These are phyloP conservation scores for Monosporascus sp. DNA, from an alignment of 2,329 filamentous ascomycete species.

Conservation along the genomic window DNA sequence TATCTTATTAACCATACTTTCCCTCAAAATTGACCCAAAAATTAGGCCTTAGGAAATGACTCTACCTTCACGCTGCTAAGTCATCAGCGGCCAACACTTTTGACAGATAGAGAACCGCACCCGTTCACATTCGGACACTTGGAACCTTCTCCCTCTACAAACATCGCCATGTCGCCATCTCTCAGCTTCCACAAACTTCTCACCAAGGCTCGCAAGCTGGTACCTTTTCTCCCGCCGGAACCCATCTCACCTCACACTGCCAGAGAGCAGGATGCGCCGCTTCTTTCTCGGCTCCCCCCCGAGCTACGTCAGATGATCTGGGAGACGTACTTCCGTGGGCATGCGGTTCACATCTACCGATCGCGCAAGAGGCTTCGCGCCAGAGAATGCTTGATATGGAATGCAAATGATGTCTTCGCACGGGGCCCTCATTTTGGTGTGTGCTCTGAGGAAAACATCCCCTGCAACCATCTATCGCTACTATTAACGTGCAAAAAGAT, in stretches of 20 bases:
- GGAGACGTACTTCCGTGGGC: slow-evolving; percentile 8
- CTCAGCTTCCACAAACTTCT: slow-evolving; percentile 5
- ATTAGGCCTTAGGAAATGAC: too few species aligned
- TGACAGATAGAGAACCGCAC: too few species aligned
- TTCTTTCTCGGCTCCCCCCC: slow-evolving; percentile 8
- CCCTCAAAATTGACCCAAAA: too few species aligned
- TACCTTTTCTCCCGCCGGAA: slow-evolving; percentile 9
- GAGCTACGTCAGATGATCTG: slow-evolving; percentile 12
- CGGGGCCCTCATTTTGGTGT: slow-evolving; percentile 1
- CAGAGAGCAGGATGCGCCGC: slow-evolving; percentile 9
- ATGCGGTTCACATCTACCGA: slow-evolving; percentile 8
- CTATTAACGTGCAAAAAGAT: slow-evolving; percentile 11
- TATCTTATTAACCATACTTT: too few species aligned
- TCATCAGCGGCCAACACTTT: too few species aligned
- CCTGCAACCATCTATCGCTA: slow-evolving; percentile 7
- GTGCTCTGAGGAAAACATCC: background rate
- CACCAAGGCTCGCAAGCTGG: slow-evolving; percentile 8
- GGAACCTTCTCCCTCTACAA: background rate
- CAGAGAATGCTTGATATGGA: slow-evolving; percentile 6
- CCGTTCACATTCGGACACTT: too few species aligned
- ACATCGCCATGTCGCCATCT: slow-evolving; percentile 2
- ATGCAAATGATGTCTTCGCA: background rate
- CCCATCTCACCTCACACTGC: slow-evolving; percentile 11
- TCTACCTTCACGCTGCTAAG: too few species aligned
- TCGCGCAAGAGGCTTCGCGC: slow-evolving; percentile 3